These are phyloP conservation scores for Triticum dicoccoides DNA, from an alignment of 176 grass and related monocot genomes.

Conservation along the genomic window DNA sequence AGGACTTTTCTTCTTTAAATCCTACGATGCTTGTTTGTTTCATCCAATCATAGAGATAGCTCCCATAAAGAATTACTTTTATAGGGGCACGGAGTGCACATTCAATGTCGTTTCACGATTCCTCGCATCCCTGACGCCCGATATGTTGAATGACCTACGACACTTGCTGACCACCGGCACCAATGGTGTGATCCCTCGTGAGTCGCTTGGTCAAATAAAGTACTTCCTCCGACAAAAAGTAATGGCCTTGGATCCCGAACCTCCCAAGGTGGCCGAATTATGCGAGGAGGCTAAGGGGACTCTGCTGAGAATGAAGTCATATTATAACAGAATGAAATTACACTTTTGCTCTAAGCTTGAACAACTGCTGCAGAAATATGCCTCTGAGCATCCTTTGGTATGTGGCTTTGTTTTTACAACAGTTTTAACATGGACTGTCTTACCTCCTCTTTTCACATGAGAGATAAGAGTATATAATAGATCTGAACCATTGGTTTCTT, in stretches of 20 bases:
- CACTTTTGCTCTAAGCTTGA: neutral
- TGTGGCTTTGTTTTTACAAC: neutral
- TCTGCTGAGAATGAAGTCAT: neutral
- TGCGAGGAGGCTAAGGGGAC: neutral
- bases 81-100: neutral
- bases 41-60: too few relatives aligned
- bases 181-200: neutral
- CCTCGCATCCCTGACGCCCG: neutral
- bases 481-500: too few relatives aligned
- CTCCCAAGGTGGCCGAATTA: neutral
- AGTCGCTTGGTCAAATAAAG: neutral
- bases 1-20: too few relatives aligned
- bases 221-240: neutral
- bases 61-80: too few relatives aligned
- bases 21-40: too few relatives aligned
- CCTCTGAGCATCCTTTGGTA: neutral
- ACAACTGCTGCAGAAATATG: neutral
- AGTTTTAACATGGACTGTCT: too few relatives aligned
- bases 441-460: too few relatives aligned
- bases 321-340: neutral
- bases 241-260: neutral
- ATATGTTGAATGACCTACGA: neutral
- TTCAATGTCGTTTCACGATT: neutral
- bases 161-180: neutral
- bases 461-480: too few relatives aligned